Base-by-base conservation (phyloP, 78 protist genomes). In the Cavenderia fasciculata region DNA sequence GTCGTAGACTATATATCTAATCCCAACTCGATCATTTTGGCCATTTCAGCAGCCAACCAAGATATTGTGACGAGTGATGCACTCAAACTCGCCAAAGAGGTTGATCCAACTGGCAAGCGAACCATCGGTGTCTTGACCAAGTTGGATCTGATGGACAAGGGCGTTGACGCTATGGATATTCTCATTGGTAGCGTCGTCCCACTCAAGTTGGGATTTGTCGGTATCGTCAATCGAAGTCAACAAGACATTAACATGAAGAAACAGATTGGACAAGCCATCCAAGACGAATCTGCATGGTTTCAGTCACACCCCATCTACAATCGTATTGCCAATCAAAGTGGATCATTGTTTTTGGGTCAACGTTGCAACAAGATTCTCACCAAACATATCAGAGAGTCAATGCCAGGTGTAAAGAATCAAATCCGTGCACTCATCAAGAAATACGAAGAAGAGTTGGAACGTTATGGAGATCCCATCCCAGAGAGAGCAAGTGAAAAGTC, bases 101-200 rank as follows among this genome's bases (percentile, higher is more conserved):
- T 97, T 2, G 99, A 98, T 71, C 98, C 98, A 5, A 54, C 89
- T 0, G 97, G 97, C n/a, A 31, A 85, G 36, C 89, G 98, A 41
- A 98, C 99, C 49, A 54, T 98, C n/a, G 99, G 99, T 69, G 99
- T 98, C 27, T 40, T 94, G 18, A 98, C 99, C 51, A 98, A 98
- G 68, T 21, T 97, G 0, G 99, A 63, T 27, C 41, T 93, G 23
- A 94, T 95, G 96, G 96, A 95, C 78, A 27, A 66, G 27, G 99
- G 99, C 34, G 97, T 99, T 0, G 96, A 98, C 73, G 97, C 97
- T 6, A 2, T 86, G 68, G 98, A 97, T 47, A 52, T 97, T n/a
- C 92, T 98, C 31, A 0, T 54, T 0, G 98, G 98, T 49, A 6
- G 40, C 8, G 75, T 84, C 36, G 59, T 94, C 6, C 89, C 93